phyloP scores from a whole-genome alignment of 495 filamentous ascomycete genomes.

The Neurospora sp. region DNA sequence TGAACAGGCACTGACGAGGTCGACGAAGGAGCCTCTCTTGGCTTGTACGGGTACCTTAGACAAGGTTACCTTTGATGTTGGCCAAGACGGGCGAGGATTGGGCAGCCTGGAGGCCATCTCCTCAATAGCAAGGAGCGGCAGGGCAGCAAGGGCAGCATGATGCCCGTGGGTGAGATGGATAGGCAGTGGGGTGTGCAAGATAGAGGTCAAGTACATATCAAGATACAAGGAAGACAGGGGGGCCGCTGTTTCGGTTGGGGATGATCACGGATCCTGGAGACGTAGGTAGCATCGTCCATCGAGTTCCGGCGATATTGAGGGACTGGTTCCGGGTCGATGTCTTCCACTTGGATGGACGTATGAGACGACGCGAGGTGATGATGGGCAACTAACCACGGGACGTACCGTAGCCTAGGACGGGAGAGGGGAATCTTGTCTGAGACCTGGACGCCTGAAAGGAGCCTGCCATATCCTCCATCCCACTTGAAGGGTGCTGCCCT shows the following conservation, averaged over 20 bases:
- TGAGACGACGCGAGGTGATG: neutral
- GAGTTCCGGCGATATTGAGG: neutral
- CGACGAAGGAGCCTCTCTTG: neutral
- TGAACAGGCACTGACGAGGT: neutral
- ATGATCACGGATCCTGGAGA: neutral
- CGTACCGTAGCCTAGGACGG: neutral
- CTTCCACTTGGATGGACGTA: neutral
- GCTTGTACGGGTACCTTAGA: neutral
- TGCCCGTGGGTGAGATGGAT: neutral
- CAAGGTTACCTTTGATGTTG: neutral
- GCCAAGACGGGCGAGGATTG: neutral
- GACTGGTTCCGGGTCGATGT: neutral
- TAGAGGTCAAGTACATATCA: neutral
- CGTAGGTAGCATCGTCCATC: neutral
- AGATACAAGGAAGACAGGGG: neutral
- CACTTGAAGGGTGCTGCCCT: neutral
- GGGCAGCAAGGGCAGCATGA: neutral
- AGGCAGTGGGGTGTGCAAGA: neutral
- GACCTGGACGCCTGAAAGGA: neutral
- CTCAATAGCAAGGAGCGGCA: neutral
- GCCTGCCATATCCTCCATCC: neutral
- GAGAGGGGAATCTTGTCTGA: neutral
- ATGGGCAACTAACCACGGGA: neutral
- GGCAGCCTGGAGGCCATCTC: neutral
- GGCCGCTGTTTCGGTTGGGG: neutral